A percentile compares a stretch with the other conserved stretches of the same genome.
Evolutionary conservation across 805 yeast species (phyloP).

Genomic region (Teunomyces atbi): DNA sequence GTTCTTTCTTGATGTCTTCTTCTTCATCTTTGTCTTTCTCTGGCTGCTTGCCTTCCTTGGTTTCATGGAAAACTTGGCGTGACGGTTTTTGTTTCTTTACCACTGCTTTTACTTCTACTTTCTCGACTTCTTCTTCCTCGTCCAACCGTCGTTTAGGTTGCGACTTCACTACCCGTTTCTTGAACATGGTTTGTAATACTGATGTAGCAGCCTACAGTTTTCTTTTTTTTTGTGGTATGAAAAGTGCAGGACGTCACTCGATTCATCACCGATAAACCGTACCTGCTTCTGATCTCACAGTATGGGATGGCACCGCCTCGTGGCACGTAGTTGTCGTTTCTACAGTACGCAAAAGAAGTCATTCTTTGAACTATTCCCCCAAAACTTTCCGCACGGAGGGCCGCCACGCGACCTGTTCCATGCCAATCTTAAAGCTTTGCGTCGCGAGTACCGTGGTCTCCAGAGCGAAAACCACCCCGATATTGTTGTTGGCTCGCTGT

Average conservation of each 20-base stretch:
- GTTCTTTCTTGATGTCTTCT: conserved; percentile 6
- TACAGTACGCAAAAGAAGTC: conserved; percentile 10
- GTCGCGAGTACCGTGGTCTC: conserved; percentile 70
- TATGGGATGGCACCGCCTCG: background rate
- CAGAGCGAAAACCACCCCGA: conserved; percentile 88
- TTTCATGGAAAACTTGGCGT: background rate
- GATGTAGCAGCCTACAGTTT: too few species aligned
- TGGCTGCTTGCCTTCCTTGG: background rate
- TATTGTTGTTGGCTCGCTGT: conserved; percentile 24
- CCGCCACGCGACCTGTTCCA: conserved; percentile 62
- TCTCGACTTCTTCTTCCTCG: background rate
- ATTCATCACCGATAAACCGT: background rate
- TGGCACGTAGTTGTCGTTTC: conserved; percentile 1
- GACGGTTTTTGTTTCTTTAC: background rate
- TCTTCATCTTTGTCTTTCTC: background rate
- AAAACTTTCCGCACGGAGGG: conserved; percentile 63
- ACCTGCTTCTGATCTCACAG: background rate
- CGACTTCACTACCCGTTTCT: conserved; percentile 10
- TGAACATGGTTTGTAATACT: conserved; percentile 9
- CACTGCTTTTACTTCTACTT: background rate
- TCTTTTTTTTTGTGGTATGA: background rate
- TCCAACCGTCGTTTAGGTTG: background rate
- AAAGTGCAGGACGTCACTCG: background rate
- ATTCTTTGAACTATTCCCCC: conserved; percentile 70
- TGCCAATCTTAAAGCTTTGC: conserved; percentile 52